Percentiles rank a stretch among this genome's conserved stretches.
phyloP scores from a whole-genome alignment of 1,284 basidiomycete species.

The Apiotrichum mycotoxinovorans region DNA sequence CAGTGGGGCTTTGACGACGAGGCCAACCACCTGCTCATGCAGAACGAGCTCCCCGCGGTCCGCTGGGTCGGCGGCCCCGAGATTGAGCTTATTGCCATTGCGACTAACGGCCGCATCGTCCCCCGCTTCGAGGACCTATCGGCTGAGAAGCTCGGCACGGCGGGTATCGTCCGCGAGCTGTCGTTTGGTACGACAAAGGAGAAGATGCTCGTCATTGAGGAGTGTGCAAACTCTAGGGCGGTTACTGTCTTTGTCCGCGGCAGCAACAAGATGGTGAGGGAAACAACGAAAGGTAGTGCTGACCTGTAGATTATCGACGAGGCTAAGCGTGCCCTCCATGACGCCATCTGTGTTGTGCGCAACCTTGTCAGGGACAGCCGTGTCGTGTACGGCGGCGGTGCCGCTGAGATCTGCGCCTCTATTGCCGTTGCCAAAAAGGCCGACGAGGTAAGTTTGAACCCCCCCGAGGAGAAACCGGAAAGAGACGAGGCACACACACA shows the following conservation, averaged over 20 bases:
- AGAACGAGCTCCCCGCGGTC: conserved; percentile 96
- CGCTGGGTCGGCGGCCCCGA: conserved; percentile 99
- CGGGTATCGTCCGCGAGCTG: conserved; percentile 88
- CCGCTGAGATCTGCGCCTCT: conserved; percentile 92
- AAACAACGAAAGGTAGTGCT: conserved; percentile 5
- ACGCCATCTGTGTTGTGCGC: conserved; percentile 94
- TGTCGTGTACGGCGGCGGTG: conserved; percentile 96
- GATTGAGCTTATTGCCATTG: conserved; percentile 98
- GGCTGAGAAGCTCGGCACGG: conserved; percentile 83
- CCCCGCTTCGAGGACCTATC: conserved; percentile 95
- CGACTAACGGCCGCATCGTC: conserved; percentile 96
- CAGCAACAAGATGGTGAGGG: conserved; percentile 92
- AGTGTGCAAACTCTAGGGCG: conserved; percentile 93
- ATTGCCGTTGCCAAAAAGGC: conserved; percentile 91
- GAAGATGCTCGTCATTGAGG: conserved; percentile 98
- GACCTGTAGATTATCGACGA: conserved; percentile 85
- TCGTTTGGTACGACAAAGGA: conserved; percentile 96
- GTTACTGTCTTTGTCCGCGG: conserved; percentile 97
- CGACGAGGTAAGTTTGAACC: conserved; percentile 70
- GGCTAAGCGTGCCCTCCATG: conserved; percentile 94
- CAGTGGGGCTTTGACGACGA: conserved; percentile 99
- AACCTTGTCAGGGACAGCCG: conserved; percentile 94
- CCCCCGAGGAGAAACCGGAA: too few species aligned
- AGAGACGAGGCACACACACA: too few species aligned
- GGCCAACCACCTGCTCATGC: conserved; percentile 96